Conservation (phyloP, 2,329 filamentous ascomycete genomes). For the Penicillium freii region DNA sequence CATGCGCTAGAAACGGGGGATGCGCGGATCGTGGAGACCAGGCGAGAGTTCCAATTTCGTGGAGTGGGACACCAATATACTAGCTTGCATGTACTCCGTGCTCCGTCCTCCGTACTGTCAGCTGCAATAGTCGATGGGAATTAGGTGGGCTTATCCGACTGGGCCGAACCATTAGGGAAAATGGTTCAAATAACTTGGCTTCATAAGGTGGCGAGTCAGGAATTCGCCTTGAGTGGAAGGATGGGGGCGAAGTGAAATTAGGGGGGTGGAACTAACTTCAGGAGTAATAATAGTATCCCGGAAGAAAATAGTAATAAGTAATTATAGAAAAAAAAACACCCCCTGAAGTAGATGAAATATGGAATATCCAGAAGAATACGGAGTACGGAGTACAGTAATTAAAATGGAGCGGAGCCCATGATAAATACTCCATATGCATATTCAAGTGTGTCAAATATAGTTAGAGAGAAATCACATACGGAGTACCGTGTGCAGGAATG, state of each 20-base stretch:
- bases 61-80: slow-evolving; percentile 18
- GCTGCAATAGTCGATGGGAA: slow-evolving; percentile 11
- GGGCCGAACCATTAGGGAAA: slow-evolving; percentile 12
- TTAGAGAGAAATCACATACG: neutral
- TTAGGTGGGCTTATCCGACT: slow-evolving; percentile 16
- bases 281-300: neutral
- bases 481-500: neutral
- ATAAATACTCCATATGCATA: neutral
- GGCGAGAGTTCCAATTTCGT: slow-evolving; percentile 19
- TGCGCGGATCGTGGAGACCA: slow-evolving; percentile 27
- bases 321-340: neutral
- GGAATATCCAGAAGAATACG: neutral
- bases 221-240: neutral
- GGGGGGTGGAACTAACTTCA: neutral
- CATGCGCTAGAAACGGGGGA: slow-evolving; percentile 23
- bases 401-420: neutral
- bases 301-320: neutral
- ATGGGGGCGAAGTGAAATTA: slow-evolving; percentile 2
- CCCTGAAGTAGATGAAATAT: neutral
- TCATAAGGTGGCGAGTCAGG: neutral
- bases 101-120: neutral
- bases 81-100: slow-evolving; percentile 13
- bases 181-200: neutral
- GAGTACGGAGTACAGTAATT: neutral
- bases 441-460: neutral